A percentile compares a stretch with the other conserved stretches of the same genome.
phyloP scores from a whole-genome alignment of 2,329 filamentous ascomycete genomes.

The Trichothecium roseum region DNA sequence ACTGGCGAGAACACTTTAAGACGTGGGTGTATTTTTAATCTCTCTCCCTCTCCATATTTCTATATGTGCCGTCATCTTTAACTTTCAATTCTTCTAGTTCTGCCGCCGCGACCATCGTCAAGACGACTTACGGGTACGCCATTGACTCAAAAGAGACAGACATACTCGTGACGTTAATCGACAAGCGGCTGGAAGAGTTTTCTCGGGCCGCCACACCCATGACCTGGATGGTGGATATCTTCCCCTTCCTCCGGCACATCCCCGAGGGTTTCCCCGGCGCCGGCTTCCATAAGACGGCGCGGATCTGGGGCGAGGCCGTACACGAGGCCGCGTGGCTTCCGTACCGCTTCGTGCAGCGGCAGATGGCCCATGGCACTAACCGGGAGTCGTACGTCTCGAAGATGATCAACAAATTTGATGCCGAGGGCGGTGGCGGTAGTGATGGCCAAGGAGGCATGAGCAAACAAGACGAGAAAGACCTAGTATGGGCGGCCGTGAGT shows the following conservation, averaged over 20 bases:
- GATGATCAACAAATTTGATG: slow-evolving; percentile 1
- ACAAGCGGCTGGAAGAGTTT: slow-evolving; percentile 11
- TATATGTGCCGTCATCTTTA: background rate
- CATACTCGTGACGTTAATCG: slow-evolving; percentile 6
- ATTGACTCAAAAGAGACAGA: slow-evolving; percentile 12
- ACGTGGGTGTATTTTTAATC: slow-evolving; percentile 12
- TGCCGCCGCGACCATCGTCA: slow-evolving; percentile 10
- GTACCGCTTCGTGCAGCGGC: slow-evolving; percentile 10
- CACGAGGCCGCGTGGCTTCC: slow-evolving; percentile 9
- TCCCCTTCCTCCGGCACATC: slow-evolving; percentile 8
- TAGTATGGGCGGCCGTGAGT: slow-evolving; percentile 8
- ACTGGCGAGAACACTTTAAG: slow-evolving; percentile 14
- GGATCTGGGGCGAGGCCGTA: slow-evolving; percentile 9
- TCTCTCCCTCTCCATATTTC: no score
- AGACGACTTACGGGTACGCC: slow-evolving; percentile 13
- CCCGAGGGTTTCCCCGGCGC: slow-evolving; percentile 12
- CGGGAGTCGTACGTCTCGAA: slow-evolving; percentile 4
- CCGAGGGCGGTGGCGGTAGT: background rate
- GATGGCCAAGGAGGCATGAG: slow-evolving; percentile 1
- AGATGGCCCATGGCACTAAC: slow-evolving; percentile 4
- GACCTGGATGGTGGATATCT: slow-evolving; percentile 12
- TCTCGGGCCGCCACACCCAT: slow-evolving; percentile 11
- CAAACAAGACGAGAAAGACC: slow-evolving; percentile 5
- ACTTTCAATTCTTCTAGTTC: slow-evolving; percentile 7
- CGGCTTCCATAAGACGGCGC: slow-evolving; percentile 11